Evolutionary conservation across 2,329 filamentous ascomycete species (phyloP).

Genomic region (Fusarium brachygibbosum): DNA sequence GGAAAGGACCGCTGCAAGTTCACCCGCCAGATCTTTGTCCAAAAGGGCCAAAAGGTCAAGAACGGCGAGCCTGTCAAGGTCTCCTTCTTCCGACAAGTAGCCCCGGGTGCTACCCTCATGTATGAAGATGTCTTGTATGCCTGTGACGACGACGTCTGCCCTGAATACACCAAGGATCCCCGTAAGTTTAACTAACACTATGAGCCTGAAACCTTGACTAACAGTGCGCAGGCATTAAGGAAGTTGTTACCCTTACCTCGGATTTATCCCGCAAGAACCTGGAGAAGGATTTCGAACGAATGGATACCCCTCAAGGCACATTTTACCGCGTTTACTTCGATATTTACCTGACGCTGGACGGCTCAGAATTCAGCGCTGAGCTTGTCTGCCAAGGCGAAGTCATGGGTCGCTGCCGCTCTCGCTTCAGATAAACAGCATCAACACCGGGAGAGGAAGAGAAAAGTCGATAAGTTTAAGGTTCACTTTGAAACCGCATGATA

Average conservation of each 20-base stretch:
- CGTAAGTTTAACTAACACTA: slow-evolving; percentile 74
- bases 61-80: slow-evolving; percentile 99
- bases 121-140: slow-evolving; percentile 99
- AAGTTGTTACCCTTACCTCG: slow-evolving; percentile 96
- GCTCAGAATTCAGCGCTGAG: slow-evolving; percentile 97
- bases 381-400: slow-evolving; percentile 99
- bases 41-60: slow-evolving; percentile 98
- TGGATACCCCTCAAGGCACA: slow-evolving; percentile 97
- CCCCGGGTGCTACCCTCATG: slow-evolving; percentile 97
- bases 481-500: slow-evolving; percentile 47
- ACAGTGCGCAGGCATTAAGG: slow-evolving; percentile 85
- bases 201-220: slow-evolving; percentile 42
- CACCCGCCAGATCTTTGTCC: slow-evolving; percentile 97
- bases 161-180: slow-evolving; percentile 98
- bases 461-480: slow-evolving; percentile 47
- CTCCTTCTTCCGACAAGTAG: slow-evolving; percentile 97
- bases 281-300: slow-evolving; percentile 98
- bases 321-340: slow-evolving; percentile 89
- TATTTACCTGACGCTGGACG: slow-evolving; percentile 93
- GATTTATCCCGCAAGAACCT: slow-evolving; percentile 98
- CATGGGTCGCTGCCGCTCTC: slow-evolving; percentile 95
- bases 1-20: slow-evolving; percentile 99
- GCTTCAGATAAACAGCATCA: slow-evolving; percentile 73
- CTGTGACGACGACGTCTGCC: slow-evolving; percentile 97
- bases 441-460: slow-evolving; percentile 30